Conservation (phyloP, 305 asterid species). For the Solanum aculeatissimum region DNA sequence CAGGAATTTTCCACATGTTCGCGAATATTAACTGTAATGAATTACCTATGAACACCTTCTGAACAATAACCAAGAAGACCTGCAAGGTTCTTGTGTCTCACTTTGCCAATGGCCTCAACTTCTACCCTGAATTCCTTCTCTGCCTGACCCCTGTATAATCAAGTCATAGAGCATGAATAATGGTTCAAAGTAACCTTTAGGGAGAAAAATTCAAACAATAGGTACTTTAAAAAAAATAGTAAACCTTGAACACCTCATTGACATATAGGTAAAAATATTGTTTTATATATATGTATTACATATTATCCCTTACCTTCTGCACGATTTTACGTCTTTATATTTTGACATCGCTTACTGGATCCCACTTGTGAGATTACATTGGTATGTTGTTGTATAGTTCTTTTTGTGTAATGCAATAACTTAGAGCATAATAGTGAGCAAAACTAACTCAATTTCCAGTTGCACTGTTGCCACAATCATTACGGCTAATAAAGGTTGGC, state of each 20-base stretch:
- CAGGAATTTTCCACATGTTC: not conserved
- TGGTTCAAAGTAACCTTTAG: not conserved
- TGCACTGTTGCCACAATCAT: not conserved
- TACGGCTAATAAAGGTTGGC: not conserved
- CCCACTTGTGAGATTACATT: not conserved
- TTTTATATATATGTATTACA: no score
- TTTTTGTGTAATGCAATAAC: not conserved
- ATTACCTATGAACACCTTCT: conserved; percentile 74
- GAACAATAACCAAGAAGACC: conserved; percentile 84
- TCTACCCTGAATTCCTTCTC: conserved; percentile 90
- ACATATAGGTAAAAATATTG: not conserved
- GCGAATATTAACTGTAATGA: not conserved
- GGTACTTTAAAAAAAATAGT: not conserved
- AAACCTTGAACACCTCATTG: not conserved
- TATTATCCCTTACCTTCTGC: no score
- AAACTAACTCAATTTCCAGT: not conserved
- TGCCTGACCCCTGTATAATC: conserved; percentile 72
- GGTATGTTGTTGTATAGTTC: no score
- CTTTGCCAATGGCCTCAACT: conserved; percentile 96
- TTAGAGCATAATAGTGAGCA: not conserved
- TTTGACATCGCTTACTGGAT: not conserved
- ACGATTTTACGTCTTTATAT: no score
- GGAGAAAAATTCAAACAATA: not conserved
- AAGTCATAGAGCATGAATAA: conserved; percentile 5
- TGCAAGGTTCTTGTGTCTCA: conserved; percentile 88